A percentile compares a stretch with the other conserved stretches of the same genome.
Conservation (phyloP, 73 alveolate species). For the Paramecium primaurelia region DNA sequence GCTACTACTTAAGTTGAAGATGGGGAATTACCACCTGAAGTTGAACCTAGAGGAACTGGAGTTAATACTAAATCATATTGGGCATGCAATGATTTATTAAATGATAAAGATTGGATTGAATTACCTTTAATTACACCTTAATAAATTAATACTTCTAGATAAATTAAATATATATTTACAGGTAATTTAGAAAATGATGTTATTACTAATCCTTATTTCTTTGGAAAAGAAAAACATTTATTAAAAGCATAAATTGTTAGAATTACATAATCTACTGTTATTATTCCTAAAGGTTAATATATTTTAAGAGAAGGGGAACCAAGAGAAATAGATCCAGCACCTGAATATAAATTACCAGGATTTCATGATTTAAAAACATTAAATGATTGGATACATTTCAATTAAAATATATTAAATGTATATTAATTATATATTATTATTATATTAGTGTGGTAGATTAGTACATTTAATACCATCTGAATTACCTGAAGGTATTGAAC, state of each 20-base stretch:
- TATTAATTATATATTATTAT: no score
- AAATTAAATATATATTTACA: constrained; percentile 87
- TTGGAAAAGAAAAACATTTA: constrained; percentile 92
- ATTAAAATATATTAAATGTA: constrained; percentile 69
- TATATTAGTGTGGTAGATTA: constrained; percentile 75
- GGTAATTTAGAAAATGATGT: constrained; percentile 89
- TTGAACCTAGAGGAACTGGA: constrained; percentile 94
- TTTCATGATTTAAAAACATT: constrained; percentile 74
- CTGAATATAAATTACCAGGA: constrained; percentile 76
- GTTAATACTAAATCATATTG: constrained; percentile 85
- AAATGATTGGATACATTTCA: constrained; percentile 87
- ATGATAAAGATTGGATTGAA: constrained; percentile 90
- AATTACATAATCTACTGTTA: constrained; percentile 83
- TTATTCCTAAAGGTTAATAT: constrained; percentile 85
- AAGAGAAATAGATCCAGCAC: constrained; percentile 71
- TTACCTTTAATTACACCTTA: constrained; percentile 92
- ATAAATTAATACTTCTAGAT: constrained; percentile 78
- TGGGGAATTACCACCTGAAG: constrained; percentile 72
- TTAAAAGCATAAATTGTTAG: constrained; percentile 90
- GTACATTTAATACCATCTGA: constrained; percentile 72
- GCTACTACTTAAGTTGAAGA: constrained; percentile 80
- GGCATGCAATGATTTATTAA: constrained; percentile 80
- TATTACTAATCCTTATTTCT: constrained; percentile 91
- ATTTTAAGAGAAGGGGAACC: constrained; percentile 78
- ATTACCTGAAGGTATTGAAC: constrained; percentile 65